Conservation (phyloP, 495 filamentous ascomycete genomes). For the Chaetomium cochliodes region DNA sequence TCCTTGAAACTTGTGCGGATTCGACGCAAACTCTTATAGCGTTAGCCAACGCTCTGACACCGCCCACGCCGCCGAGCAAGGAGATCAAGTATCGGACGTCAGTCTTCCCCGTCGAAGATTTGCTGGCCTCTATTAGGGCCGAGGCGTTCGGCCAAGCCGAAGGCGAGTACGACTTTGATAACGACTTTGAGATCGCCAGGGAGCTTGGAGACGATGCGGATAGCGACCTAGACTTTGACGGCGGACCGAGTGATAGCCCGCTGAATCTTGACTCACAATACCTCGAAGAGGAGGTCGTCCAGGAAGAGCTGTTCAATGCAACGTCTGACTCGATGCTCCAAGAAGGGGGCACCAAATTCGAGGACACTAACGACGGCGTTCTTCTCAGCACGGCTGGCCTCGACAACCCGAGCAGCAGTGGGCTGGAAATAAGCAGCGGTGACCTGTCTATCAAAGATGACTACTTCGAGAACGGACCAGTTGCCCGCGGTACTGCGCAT, state of each 20-base stretch:
- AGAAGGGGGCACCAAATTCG: conserved; percentile 38
- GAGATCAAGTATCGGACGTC: conserved; percentile 84
- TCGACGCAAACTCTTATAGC: conserved; percentile 90
- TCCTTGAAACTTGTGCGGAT: conserved; percentile 94
- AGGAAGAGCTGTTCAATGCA: conserved; percentile 45
- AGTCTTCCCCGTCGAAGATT: conserved; percentile 77
- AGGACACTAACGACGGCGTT: conserved; percentile 57
- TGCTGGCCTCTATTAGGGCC: conserved; percentile 85
- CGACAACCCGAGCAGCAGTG: conserved; percentile 48
- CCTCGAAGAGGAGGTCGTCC: conserved; percentile 37
- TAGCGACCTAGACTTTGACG: conserved; percentile 40
- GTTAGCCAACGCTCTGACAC: conserved; percentile 75
- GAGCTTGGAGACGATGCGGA: conserved; percentile 37
- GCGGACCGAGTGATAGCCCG: conserved; percentile 36
- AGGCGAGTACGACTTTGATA: conserved; percentile 56
- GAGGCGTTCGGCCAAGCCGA: conserved; percentile 68
- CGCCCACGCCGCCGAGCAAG: conserved; percentile 75
- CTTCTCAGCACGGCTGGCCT: conserved; percentile 60
- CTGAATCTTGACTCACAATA: conserved; percentile 44
- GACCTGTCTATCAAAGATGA: conserved; percentile 72
- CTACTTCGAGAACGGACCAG: conserved; percentile 66
- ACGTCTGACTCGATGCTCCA: conserved; percentile 36
- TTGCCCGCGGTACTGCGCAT: conserved; percentile 66
- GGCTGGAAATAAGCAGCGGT: conserved; percentile 34
- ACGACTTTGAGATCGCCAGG: conserved; percentile 50